Conservation (phyloP, 495 filamentous ascomycete species). For the Collariella sp. region DNA sequence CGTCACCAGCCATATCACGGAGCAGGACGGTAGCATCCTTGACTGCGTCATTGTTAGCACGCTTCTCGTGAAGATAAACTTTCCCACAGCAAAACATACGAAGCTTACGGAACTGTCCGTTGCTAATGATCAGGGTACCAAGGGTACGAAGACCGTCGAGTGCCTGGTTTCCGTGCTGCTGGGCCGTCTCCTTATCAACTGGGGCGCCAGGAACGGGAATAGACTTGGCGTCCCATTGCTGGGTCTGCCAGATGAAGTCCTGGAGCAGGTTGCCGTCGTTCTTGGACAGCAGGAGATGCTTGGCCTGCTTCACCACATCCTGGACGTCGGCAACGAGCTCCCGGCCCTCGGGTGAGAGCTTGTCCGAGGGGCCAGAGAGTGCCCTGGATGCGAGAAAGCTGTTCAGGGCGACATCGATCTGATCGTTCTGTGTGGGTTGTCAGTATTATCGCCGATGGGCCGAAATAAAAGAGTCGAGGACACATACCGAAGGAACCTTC, state of each 20-base stretch:
- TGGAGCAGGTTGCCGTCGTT: conserved; percentile 91
- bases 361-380: conserved; percentile 60
- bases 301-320: conserved; percentile 80
- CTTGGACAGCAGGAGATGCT: conserved; percentile 82
- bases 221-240: conserved; percentile 57
- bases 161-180: conserved; percentile 72
- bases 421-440: conserved; percentile 59
- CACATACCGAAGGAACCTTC: conserved; percentile 82
- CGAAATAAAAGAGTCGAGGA: not conserved
- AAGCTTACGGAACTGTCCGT: conserved; percentile 93
- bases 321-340: conserved; percentile 66
- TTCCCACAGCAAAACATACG: conserved; percentile 47
- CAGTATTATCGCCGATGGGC: not conserved
- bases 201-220: conserved; percentile 54
- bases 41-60: conserved; percentile 57
- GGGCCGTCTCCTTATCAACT: conserved; percentile 61
- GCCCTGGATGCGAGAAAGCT: conserved; percentile 61
- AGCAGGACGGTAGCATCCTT: conserved; percentile 76
- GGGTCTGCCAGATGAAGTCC: conserved; percentile 92
- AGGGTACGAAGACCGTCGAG: conserved; percentile 81
- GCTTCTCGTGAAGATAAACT: conserved; percentile 17
- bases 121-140: conserved; percentile 84
- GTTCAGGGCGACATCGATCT: conserved; percentile 92
- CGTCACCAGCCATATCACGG: conserved; percentile 86
- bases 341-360: conserved; percentile 75